Percentiles rank a stretch among this genome's conserved stretches.
Evolutionary conservation across 352 stramenopile genomes (phyloP).

Genomic region (Globisporangium nunn): DNA sequence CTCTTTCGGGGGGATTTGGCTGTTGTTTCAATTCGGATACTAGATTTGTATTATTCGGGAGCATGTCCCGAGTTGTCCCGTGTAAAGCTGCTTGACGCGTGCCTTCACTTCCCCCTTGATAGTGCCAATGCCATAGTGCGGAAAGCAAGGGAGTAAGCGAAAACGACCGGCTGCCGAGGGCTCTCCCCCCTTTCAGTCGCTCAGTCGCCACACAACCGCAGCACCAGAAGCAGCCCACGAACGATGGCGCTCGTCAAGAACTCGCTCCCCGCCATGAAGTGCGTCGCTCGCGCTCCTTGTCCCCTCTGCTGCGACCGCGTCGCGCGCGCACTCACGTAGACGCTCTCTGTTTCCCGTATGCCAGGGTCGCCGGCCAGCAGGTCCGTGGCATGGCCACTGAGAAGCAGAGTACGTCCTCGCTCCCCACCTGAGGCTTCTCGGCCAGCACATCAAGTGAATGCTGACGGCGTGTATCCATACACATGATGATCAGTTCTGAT

Average conservation of each 20-base stretch:
- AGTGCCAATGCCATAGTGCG: background rate
- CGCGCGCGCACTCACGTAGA: no score
- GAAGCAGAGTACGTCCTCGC: slow-evolving; percentile 90
- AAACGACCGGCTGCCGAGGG: slow-evolving; percentile 5
- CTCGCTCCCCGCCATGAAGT: slow-evolving; percentile 45
- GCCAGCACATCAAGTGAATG: no score
- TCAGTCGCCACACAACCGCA: slow-evolving; percentile 8
- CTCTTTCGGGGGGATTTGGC: background rate
- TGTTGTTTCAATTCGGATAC: no score
- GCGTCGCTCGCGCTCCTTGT: slow-evolving; percentile 9
- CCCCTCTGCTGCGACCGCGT: background rate
- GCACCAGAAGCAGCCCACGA: slow-evolving; percentile 10
- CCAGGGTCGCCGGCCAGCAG: slow-evolving; percentile 61
- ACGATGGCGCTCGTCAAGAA: slow-evolving; percentile 54
- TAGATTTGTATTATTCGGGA: no score
- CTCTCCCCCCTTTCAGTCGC: slow-evolving; percentile 1
- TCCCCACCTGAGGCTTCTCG: background rate
- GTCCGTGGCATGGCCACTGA: slow-evolving; percentile 96
- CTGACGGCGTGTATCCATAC: background rate
- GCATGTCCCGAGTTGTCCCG: background rate
- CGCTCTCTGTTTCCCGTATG: background rate
- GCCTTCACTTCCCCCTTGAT: background rate
- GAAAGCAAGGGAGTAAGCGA: background rate
- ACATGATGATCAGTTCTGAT: slow-evolving; percentile 61
- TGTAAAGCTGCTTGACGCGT: background rate